phyloP scores from a whole-genome alignment of 1,284 basidiomycete species.

The Rhizoctonia solani region DNA sequence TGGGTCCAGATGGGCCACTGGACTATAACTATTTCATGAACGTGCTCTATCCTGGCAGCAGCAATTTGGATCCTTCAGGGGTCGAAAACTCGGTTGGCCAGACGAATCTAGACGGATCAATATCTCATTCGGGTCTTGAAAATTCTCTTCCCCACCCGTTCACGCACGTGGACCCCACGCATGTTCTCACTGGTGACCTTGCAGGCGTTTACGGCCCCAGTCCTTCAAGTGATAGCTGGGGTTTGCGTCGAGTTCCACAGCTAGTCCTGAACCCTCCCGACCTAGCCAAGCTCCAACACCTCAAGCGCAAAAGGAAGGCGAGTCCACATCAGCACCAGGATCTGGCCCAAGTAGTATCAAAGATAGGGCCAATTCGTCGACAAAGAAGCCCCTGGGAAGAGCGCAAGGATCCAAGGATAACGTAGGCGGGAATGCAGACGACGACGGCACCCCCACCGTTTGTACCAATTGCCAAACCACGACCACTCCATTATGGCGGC shows the following conservation, averaged over 20 bases:
- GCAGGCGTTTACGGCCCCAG: constrained; percentile 54
- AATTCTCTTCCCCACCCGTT: constrained; percentile 55
- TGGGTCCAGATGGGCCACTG: constrained; percentile 23
- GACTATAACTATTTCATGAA: constrained; percentile 29
- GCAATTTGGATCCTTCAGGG: constrained; percentile 3
- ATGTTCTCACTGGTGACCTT: constrained; percentile 65
- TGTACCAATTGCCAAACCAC: constrained; percentile 96
- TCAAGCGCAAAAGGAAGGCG: neutral
- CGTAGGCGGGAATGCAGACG: constrained; percentile 51
- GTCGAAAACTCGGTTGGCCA: neutral
- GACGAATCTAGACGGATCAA: constrained; percentile 11
- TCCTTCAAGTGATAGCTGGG: constrained; percentile 80
- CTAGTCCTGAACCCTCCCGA: constrained; percentile 78
- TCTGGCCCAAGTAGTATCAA: constrained; percentile 8
- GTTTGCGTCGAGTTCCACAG: constrained; percentile 61
- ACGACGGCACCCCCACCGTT: constrained; percentile 73
- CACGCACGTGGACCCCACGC: constrained; percentile 86
- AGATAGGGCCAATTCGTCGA: constrained; percentile 1
- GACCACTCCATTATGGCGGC: constrained; percentile 92
- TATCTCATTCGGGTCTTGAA: neutral
- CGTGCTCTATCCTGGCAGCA: constrained; percentile 6
- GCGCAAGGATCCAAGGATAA: constrained; percentile 40
- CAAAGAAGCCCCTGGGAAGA: constrained; percentile 15
- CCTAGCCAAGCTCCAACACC: neutral
- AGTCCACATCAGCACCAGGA: constrained; percentile 3